These are phyloP conservation scores for Fraxinus albicans DNA, from an alignment of 305 asterid genomes.

Conservation along the genomic window DNA sequence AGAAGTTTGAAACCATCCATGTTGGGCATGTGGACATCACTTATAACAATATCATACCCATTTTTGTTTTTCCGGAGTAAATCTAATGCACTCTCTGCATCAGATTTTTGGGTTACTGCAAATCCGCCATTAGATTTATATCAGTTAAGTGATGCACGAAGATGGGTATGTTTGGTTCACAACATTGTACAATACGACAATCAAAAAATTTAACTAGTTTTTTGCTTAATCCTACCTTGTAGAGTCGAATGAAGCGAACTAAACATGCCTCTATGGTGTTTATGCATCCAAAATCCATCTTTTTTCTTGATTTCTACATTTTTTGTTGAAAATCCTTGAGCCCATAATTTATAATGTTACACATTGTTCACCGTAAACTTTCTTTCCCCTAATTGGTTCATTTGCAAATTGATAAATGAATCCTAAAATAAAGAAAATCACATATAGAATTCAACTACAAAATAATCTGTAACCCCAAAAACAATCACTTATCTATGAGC, in stretches of 20 bases:
- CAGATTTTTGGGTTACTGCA: not conserved
- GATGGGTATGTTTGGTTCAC: not conserved
- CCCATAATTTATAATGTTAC: not conserved
- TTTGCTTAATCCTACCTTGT: not conserved
- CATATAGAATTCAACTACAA: not conserved
- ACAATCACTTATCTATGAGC: not conserved
- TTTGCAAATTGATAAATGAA: not conserved
- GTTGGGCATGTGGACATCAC: slow-evolving; percentile 27
- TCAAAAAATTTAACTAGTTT: not conserved
- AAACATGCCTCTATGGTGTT: not conserved
- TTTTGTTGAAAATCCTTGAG: not conserved
- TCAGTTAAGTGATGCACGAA: not conserved
- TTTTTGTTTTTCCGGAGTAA: slow-evolving; percentile 9
- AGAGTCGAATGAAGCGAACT: not conserved
- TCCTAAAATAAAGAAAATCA: not conserved
- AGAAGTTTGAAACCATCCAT: slow-evolving; percentile 33
- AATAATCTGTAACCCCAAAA: slow-evolving; percentile 12
- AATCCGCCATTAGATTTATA: not conserved
- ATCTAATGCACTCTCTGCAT: slow-evolving; percentile 20
- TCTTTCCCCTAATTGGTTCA: not conserved
- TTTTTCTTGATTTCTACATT: not conserved
- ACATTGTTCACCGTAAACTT: not conserved
- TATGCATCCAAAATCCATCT: slow-evolving; percentile 2
- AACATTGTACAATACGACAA: not conserved
- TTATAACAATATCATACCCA: slow-evolving; percentile 26